Evolutionary conservation across 1,139 yeast species (phyloP).

Genomic region (Yamadazyma triangularis): DNA sequence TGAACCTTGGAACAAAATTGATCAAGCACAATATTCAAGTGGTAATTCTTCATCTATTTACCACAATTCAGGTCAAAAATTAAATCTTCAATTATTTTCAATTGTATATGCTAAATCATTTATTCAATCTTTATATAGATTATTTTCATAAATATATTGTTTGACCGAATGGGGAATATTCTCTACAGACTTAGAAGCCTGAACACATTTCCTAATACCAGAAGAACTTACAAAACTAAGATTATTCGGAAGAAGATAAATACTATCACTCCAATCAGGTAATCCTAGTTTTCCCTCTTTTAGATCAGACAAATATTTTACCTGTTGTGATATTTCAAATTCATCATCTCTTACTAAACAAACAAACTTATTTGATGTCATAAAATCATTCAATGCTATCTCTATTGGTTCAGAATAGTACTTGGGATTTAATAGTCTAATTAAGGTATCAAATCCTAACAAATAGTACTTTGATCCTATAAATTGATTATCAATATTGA

Average conservation of each 20-base stretch:
- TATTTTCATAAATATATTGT: conserved; percentile 32
- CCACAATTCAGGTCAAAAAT: neutral
- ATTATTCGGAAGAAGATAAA: conserved; percentile 24
- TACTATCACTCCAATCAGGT: conserved; percentile 54
- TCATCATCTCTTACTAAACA: conserved; percentile 56
- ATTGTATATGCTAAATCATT: too few relatives aligned
- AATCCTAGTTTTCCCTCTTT: conserved; percentile 37
- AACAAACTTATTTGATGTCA: conserved; percentile 48
- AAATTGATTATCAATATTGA: conserved; percentile 21
- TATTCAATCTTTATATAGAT: conserved; percentile 19
- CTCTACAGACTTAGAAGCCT: conserved; percentile 20
- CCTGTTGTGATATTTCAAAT: conserved; percentile 24
- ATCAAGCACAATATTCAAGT: neutral
- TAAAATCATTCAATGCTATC: conserved; percentile 49
- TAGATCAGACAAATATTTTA: conserved; percentile 36
- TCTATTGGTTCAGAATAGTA: conserved; percentile 56
- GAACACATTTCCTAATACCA: conserved; percentile 38
- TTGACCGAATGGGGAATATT: conserved; percentile 30
- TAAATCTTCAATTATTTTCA: too few relatives aligned
- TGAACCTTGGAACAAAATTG: conserved; percentile 7
- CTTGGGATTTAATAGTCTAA: conserved; percentile 65
- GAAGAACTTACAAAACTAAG: conserved; percentile 58
- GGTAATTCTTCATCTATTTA: neutral
- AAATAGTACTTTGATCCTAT: conserved; percentile 46
- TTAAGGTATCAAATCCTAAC: conserved; percentile 76